Conservation (phyloP, 805 yeast genomes). For the Yueomyces sinensis region DNA sequence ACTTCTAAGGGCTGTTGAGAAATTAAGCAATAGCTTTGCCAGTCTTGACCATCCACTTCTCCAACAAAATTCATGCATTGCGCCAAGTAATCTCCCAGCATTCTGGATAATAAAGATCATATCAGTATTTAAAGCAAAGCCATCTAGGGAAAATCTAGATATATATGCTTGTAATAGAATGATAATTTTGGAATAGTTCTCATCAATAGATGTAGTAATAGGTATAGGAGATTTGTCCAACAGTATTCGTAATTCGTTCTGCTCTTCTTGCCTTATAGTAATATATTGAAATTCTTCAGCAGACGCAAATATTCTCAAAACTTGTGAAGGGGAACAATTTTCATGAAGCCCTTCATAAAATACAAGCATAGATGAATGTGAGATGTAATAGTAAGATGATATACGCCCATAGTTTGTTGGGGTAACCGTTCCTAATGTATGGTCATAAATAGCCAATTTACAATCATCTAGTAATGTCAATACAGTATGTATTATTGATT, state of each 20-base stretch:
- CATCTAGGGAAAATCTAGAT: conserved; percentile 63
- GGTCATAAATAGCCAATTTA: conserved; percentile 49
- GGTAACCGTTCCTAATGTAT: conserved; percentile 31
- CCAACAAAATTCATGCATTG: conserved; percentile 66
- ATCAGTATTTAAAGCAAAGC: conserved; percentile 85
- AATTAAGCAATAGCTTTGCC: conserved; percentile 40
- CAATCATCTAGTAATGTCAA: conserved; percentile 41
- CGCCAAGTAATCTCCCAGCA: conserved; percentile 79
- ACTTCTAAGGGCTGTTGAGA: conserved; percentile 70
- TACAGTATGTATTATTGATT: conserved; percentile 68
- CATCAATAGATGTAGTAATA: conserved; percentile 54
- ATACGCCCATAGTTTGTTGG: conserved; percentile 68
- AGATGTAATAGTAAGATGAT: conserved; percentile 78
- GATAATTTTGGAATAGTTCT: conserved; percentile 66
- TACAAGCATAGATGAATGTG: conserved; percentile 54
- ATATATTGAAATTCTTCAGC: conserved; percentile 80
- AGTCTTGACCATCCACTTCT: conserved; percentile 59
- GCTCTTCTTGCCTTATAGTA: conserved; percentile 81
- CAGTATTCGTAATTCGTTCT: conserved; percentile 53
- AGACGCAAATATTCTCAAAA: conserved; percentile 61
- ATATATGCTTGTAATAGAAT: conserved; percentile 76
- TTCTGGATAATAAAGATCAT: conserved; percentile 89
- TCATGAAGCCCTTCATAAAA: conserved; percentile 55
- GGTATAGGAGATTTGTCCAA: conserved; percentile 77
- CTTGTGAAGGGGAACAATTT: conserved; percentile 53